phyloP scores from a whole-genome alignment of 495 filamentous ascomycete species.

The Penicillium coprophilum region DNA sequence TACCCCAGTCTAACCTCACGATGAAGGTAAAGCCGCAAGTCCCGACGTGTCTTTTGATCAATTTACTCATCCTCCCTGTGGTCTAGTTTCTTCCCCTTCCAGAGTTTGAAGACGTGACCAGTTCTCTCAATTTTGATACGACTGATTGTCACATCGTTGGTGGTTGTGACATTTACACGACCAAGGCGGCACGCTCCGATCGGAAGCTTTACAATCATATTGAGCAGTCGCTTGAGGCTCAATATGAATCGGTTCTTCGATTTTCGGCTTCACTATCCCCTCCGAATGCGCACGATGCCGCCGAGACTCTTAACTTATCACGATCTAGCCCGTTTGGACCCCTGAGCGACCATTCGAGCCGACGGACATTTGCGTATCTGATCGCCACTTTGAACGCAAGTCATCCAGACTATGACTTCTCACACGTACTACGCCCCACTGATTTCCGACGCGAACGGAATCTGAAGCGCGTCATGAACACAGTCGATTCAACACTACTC shows the following conservation, averaged over 20 bases:
- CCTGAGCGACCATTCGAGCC: slow-evolving; percentile 79
- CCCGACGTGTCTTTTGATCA: slow-evolving; percentile 2
- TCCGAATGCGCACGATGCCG: slow-evolving; percentile 57
- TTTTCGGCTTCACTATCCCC: slow-evolving; percentile 80
- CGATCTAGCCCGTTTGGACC: slow-evolving; percentile 88
- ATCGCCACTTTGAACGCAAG: slow-evolving; percentile 98
- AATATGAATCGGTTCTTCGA: slow-evolving; percentile 83
- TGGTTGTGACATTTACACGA: slow-evolving; percentile 94
- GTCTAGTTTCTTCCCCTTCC: slow-evolving; percentile 84
- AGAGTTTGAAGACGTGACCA: slow-evolving; percentile 83
- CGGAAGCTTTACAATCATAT: slow-evolving; percentile 97
- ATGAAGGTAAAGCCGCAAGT: slow-evolving; percentile 32
- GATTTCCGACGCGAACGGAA: slow-evolving; percentile 83
- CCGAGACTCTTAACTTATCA: slow-evolving; percentile 66
- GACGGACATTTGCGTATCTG: slow-evolving; percentile 90
- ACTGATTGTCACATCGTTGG: slow-evolving; percentile 85
- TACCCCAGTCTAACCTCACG: slow-evolving; percentile 9
- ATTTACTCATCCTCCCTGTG: neutral
- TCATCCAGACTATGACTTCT: slow-evolving; percentile 97
- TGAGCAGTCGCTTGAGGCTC: slow-evolving; percentile 79
- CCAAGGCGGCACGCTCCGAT: slow-evolving; percentile 89
- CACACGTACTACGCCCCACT: slow-evolving; percentile 77
- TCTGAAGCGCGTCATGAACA: slow-evolving; percentile 74
- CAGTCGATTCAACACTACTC: slow-evolving; percentile 78
- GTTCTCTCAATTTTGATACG: slow-evolving; percentile 90